These are phyloP conservation scores for Arctium lappa DNA, from an alignment of 129 eudicot species.

Conservation along the genomic window DNA sequence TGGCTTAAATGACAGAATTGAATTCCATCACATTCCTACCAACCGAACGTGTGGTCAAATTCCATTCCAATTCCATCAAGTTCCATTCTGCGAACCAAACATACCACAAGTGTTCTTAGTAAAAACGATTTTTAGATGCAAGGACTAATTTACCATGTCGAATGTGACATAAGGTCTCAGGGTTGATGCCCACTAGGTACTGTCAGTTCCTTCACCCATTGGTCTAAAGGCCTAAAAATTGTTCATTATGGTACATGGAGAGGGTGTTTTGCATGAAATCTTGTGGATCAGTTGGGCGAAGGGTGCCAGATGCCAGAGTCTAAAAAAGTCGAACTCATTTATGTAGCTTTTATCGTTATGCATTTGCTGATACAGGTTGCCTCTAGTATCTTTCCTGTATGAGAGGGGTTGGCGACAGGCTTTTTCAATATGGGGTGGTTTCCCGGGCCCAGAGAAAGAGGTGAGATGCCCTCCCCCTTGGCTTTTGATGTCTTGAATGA, in stretches of 20 bases:
- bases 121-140: neutral
- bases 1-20: too few species aligned
- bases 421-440: conserved; percentile 69
- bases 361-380: conserved; percentile 46
- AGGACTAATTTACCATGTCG: neutral
- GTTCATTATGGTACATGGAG: neutral
- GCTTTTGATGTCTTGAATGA: neutral
- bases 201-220: neutral
- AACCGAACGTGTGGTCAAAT: too few species aligned
- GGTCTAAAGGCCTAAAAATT: neutral
- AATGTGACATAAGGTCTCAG: neutral
- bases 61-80: too few species aligned
- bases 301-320: neutral
- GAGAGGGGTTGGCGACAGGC: conserved; percentile 95
- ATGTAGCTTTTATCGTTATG: conserved; percentile 2
- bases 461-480: conserved; percentile 26
- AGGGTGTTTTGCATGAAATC: neutral
- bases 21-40: too few species aligned
- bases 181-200: neutral
- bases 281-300: neutral
- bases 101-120: neutral
- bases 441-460: conserved; percentile 86
- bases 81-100: too few species aligned
- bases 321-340: neutral
- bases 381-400: conserved; percentile 69